Conservation (phyloP, 345 rosid species). For the Brassica incana region DNA sequence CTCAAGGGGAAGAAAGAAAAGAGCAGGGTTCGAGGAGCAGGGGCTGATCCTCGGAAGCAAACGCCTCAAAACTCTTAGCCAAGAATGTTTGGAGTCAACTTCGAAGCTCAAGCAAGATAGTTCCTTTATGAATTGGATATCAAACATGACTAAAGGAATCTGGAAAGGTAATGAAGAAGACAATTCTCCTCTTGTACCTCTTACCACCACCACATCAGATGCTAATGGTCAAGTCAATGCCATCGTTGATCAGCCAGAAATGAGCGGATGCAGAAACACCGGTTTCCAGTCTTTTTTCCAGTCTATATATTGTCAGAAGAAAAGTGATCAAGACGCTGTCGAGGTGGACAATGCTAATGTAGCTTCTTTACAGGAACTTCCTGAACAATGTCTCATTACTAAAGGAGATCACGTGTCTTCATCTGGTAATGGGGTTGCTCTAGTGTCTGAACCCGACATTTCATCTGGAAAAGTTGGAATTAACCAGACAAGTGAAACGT, state of each 20-base stretch:
- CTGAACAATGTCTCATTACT: slow-evolving; percentile 38
- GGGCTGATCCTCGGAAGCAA: slow-evolving; percentile 54
- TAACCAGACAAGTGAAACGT: slow-evolving; percentile 30
- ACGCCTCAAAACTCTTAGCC: slow-evolving; percentile 52
- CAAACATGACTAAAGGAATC: slow-evolving; percentile 75
- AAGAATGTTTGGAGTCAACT: slow-evolving; percentile 55
- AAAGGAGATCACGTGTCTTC: slow-evolving; percentile 41
- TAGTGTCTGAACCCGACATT: slow-evolving; percentile 25
- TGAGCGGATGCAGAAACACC: slow-evolving; percentile 35
- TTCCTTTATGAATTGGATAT: slow-evolving; percentile 91
- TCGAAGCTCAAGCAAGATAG: slow-evolving; percentile 61
- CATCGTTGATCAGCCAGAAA: slow-evolving; percentile 28
- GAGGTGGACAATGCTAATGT: slow-evolving; percentile 44
- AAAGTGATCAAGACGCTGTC: slow-evolving; percentile 35
- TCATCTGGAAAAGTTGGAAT: slow-evolving; percentile 33
- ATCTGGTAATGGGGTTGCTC: slow-evolving; percentile 40
- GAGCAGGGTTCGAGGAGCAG: slow-evolving; percentile 52
- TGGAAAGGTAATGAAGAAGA: slow-evolving; percentile 49
- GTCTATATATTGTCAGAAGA: slow-evolving; percentile 63
- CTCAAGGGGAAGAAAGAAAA: slow-evolving; percentile 54
- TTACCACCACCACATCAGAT: slow-evolving; percentile 35
- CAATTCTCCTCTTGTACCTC: slow-evolving; percentile 42
- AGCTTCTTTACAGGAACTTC: slow-evolving; percentile 44
- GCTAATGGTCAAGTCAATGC: slow-evolving; percentile 36
- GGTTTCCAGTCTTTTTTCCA: slow-evolving; percentile 84